Percentiles rank a stretch among this genome's conserved stretches.
phyloP scores from a whole-genome alignment of 2,329 filamentous ascomycete genomes.

The Fusarium heterosporum region DNA sequence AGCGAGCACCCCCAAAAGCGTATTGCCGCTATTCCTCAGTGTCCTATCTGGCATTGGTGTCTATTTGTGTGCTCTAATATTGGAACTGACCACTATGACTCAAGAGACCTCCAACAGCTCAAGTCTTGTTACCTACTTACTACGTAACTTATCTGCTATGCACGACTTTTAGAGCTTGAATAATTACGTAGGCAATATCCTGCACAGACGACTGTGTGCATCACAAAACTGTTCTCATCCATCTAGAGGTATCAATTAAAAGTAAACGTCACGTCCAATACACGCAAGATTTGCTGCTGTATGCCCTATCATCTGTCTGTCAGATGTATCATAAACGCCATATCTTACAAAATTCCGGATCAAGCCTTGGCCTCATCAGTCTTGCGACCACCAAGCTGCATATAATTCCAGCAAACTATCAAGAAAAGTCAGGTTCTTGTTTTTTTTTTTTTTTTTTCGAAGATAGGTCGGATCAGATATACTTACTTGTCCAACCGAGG shows the following conservation, averaged over 20 bases:
- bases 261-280: background rate
- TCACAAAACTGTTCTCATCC: background rate
- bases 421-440: slow-evolving; percentile 27
- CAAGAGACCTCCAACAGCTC: no score
- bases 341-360: slow-evolving; percentile 8
- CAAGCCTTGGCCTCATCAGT: slow-evolving; percentile 43
- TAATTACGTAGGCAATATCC: background rate
- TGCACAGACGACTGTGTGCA: no score
- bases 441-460: no score
- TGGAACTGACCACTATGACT: no score
- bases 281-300: background rate
- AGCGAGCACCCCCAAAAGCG: no score
- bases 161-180: no score
- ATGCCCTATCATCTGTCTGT: background rate
- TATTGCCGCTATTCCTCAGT: no score
- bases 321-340: slow-evolving; percentile 39
- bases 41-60: no score
- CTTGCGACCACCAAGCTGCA: slow-evolving; percentile 58
- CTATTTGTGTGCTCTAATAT: no score
- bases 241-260: slow-evolving; percentile 3
- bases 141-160: background rate
- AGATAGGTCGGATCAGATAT: no score
- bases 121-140: no score
- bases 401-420: slow-evolving; percentile 67
- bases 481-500: slow-evolving; percentile 72